Base-by-base conservation (phyloP, 768 basidiomycete species). In the Kwoniella botswanensis region DNA sequence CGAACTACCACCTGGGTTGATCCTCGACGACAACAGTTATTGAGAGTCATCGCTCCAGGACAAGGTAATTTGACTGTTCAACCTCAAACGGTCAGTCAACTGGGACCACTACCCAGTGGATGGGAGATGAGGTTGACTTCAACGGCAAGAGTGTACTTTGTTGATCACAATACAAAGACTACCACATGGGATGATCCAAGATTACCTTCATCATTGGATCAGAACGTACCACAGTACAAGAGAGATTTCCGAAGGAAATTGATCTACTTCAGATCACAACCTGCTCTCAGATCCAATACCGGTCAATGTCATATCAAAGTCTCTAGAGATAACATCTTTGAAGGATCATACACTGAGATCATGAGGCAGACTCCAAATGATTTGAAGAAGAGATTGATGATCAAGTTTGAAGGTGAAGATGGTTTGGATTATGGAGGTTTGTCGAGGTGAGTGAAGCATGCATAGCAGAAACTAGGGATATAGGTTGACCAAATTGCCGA, bases 1-100 rank as follows among this genome's bases (percentile, higher is more conserved):
- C 90, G 97, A 59, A 98, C 97, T 21, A 98, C 97, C 42, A 99
- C 97, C n/a, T 99, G 97, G 97, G 95, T 98, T 24, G 97, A 99
- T 82, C 97, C 97, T 50, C 91, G 97, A 61, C 90, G 97, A 57
- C 97, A 98, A 85, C 94, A 94, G 12, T 89, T 98, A 71, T 91
- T 98, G 70, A 94, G 96, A 72, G 95, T 98, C 59, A 92, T 98
- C 90, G 95, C 93, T 21, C 93, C 94, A 22, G 94, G 95, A 12
- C 93, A 81, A 43, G 82, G 93, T 84, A 92, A 92, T 74, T 85
- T 93, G 17, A 88, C 91, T 5, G 86, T 94, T 29, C 95, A 98
- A 82, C 93, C 94, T 10, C 95, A 98, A 83, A 91, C 94, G 11
- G 96, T 98, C 67, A 93, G 93, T 12, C 96, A 98, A 81, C 91